Evolutionary conservation across 2,329 filamentous ascomycete species (phyloP), one percentile per base, ranked within the genome.

Genomic region (Podosphaera xanthii): DNA sequence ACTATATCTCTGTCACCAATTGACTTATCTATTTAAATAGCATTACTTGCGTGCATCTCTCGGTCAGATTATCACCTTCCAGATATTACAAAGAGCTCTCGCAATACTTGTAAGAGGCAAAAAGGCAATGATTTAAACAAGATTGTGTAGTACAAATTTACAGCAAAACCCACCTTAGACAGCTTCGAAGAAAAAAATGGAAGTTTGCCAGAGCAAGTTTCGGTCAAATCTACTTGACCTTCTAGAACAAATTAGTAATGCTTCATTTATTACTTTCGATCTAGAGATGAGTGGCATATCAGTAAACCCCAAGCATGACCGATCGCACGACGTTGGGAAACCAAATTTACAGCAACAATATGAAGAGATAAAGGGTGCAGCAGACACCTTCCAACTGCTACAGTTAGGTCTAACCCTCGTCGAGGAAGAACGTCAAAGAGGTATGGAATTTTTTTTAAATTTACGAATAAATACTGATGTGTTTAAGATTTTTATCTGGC

Each of bases 321-420:
- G 68, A 44, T 66, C 63, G 38, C 63, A 67, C 10, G 69, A 71
- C 36, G 65, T 67, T 44, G 71, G 72, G 42, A 74, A 73, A 60
- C 74, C 74, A 38, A 75, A 75, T 2, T 70, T 85, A 1, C 77
- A 84, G 64, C 71, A 81, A 50, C 75, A 78, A 59, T 86, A 85
- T 65, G 69, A 72, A 9, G 81, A 85, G 62, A 73, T 74, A 60
- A 83, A 79, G 66, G 70, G 70, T 35, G 80, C 79, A 2, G 82
- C 82, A 2, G 76, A 82, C 61, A 76, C 74, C 46, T 85, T 81
- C 64, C 77, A 81, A 61, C 77, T 85, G 58, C 71, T 85, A 1
- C 82, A 86, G 66, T 70, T 84, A 59, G 82, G 82, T n/a, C 69
- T 86, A 60, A 85, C 82, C 0, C 77, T 81, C 64, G 79, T 79